Base-by-base conservation (phyloP, 2,329 filamentous ascomycete genomes). In the Furcasterigmium furcatum region DNA sequence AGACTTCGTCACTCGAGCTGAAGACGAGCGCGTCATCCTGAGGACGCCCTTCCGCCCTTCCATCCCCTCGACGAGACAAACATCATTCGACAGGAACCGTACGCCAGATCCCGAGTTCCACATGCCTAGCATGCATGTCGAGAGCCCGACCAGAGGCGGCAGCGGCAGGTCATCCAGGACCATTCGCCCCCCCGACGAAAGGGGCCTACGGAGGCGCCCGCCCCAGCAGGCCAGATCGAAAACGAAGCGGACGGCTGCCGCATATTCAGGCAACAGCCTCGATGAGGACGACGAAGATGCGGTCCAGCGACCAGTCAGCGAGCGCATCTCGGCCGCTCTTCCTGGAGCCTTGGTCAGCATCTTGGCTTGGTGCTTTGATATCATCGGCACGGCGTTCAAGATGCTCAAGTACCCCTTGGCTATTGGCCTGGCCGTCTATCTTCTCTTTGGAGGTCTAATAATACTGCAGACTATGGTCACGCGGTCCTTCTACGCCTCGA, bases 401-500 rank as follows among this genome's bases (percentile, higher is more conserved):
- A 78, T 82, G 45, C 68, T 83, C 4, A 85, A 87, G 61, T 82
- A 79, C 38, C 75, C 87, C 0, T 66, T 90, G 20, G 81, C 80
- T 8, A 68, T 84, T 47, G 59, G 80, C 2, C 62, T 90, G 12
- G 76, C 84, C 12, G 59, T 82, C 38, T 85, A 85, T 57, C 62
- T 88, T 12, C 69, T 79, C 29, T 69, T 82, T 22, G 81, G 82
- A 41, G 69, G 76, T 18, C 61, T 80, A 41, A 77, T 84, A 32
- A 66, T 87, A 19, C 70, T 77, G 2, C 76, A 79, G 38, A 85
- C 82, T 57, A 76, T 85, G 58, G 62, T 87, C 24, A 82, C 79
- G 14, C 73, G 72, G 40, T 85, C 81, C 2, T 63, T 87, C 44
- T 73, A 76, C 40, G 67, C 76, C 9, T 82, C 84, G 1, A 63